A percentile compares a stretch with the other conserved stretches of the same genome.
These are phyloP conservation scores for Chaetoscypha palmicola DNA, from an alignment of 2,329 filamentous ascomycete genomes.

Conservation along the genomic window DNA sequence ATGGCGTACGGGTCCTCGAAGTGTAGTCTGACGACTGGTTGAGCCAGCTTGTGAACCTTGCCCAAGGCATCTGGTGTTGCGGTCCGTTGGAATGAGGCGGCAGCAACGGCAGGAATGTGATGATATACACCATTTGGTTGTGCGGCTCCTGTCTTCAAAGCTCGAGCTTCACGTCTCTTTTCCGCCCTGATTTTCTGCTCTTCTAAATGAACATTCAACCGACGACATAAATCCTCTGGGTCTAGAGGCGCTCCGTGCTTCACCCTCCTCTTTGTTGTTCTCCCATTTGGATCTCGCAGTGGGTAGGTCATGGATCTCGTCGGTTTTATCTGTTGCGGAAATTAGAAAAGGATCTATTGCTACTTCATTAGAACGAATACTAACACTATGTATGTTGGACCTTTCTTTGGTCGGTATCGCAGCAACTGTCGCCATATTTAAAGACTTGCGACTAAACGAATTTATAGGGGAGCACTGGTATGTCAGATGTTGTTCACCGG, in stretches of 20 bases:
- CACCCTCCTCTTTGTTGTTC: constrained; percentile 18
- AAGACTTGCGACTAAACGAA: background rate
- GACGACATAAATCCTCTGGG: constrained; percentile 46
- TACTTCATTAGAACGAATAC: too few species aligned
- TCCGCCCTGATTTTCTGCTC: constrained; percentile 40
- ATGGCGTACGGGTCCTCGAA: constrained; percentile 29
- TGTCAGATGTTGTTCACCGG: constrained; percentile 3
- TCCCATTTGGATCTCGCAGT: constrained; percentile 14
- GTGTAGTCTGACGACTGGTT: constrained; percentile 37
- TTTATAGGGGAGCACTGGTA: constrained; percentile 1
- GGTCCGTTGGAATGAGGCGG: constrained; percentile 47
- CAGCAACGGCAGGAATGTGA: constrained; percentile 48
- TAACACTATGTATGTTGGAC: constrained; percentile 7
- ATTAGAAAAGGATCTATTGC: background rate
- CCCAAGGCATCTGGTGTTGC: constrained; percentile 40
- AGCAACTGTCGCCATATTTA: constrained; percentile 1
- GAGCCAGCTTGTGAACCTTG: constrained; percentile 39
- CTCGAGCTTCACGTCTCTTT: constrained; percentile 17
- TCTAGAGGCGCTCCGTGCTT: constrained; percentile 39
- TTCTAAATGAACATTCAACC: constrained; percentile 43
- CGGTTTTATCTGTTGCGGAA: constrained; percentile 16
- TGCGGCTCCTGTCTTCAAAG: constrained; percentile 14
- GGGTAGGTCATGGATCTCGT: constrained; percentile 24
- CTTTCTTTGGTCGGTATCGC: constrained; percentile 1
- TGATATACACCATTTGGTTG: constrained; percentile 33